Percentiles rank a stretch among this genome's conserved stretches.
Evolutionary conservation across 345 rosid species (phyloP).

Genomic region (Capsella bursapastoris): DNA sequence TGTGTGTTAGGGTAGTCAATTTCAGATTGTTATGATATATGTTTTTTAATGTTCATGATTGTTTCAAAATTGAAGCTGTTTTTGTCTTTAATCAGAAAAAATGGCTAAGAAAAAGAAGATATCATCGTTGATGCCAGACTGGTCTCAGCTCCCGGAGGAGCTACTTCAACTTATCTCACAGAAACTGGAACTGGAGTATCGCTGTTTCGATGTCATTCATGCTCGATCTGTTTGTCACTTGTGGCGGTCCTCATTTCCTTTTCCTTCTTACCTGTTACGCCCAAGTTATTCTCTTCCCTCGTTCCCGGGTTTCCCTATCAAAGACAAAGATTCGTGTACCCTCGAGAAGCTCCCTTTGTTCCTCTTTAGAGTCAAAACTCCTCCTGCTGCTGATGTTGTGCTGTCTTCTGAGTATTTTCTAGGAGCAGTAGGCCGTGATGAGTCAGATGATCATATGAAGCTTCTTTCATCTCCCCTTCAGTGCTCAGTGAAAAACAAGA

Average conservation of each 20-base stretch:
- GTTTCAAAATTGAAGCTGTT: neutral
- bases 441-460: neutral
- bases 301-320: neutral
- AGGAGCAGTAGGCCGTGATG: slow-evolving; percentile 5
- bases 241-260: neutral
- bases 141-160: neutral
- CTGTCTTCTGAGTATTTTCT: neutral
- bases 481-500: too few relatives aligned
- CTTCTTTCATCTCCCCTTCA: neutral
- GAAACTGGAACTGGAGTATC: neutral
- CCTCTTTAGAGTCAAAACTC: neutral
- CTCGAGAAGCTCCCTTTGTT: neutral
- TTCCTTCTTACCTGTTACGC: neutral
- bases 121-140: neutral
- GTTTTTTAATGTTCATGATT: too few relatives aligned
- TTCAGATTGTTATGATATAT: too few relatives aligned
- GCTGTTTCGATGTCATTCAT: neutral
- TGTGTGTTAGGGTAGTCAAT: too few relatives aligned
- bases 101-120: too few relatives aligned
- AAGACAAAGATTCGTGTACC: neutral
- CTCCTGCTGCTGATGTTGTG: neutral
- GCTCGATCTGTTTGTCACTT: neutral
- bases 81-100: neutral
- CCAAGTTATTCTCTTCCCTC: neutral
- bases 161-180: neutral